These are phyloP conservation scores for Fusarium clavum DNA, from an alignment of 2,329 filamentous ascomycete genomes.

Conservation along the genomic window DNA sequence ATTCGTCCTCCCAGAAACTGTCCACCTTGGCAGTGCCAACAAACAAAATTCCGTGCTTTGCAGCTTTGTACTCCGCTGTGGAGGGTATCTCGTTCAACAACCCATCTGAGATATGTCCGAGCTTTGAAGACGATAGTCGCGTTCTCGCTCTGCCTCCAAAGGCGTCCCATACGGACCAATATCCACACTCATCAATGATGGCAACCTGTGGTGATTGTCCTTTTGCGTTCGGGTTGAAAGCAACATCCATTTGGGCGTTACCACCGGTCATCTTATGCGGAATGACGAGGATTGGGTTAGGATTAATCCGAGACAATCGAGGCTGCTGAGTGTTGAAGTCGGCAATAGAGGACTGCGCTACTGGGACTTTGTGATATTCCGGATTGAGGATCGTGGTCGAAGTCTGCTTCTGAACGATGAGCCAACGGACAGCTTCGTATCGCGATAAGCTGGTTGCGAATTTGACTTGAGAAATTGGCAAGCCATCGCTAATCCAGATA, in stretches of 20 bases:
- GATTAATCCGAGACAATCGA: constrained; percentile 63
- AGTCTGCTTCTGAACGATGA: constrained; percentile 65
- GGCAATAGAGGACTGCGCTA: constrained; percentile 38
- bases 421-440: constrained; percentile 59
- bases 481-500: constrained; percentile 65
- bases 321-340: constrained; percentile 38
- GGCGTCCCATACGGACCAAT: constrained; percentile 77
- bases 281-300: constrained; percentile 67
- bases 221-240: constrained; percentile 67
- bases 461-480: constrained; percentile 64
- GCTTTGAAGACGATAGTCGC: constrained; percentile 51
- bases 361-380: constrained; percentile 57
- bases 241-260: constrained; percentile 68
- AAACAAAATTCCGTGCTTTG: constrained; percentile 59
- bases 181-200: constrained; percentile 72
- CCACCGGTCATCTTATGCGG: constrained; percentile 64
- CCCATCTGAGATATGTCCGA: constrained; percentile 60
- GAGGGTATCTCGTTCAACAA: constrained; percentile 51
- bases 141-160: constrained; percentile 52
- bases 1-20: constrained; percentile 35
- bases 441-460: constrained; percentile 56
- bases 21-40: constrained; percentile 49
- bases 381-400: constrained; percentile 66
- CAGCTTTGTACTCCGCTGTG: constrained; percentile 45
- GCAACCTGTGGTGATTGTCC: constrained; percentile 70